Base-by-base conservation (phyloP, 2,329 filamentous ascomycete species). In the Emericellopsis cladophorae region DNA sequence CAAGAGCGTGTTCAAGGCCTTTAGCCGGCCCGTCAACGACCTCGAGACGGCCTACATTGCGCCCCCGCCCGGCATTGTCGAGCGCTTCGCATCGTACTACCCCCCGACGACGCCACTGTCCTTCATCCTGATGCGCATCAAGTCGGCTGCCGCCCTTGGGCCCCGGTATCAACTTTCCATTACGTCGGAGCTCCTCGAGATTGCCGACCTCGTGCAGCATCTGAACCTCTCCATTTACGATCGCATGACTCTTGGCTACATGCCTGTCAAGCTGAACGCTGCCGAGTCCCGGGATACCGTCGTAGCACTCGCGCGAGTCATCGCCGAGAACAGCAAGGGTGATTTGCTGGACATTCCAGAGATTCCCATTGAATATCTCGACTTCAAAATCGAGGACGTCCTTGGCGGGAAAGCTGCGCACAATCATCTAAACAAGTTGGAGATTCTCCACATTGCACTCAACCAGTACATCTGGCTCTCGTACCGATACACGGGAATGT, bases 401-500 rank as follows among this genome's bases (percentile, higher is more conserved):
- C 49, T 57, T 2, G 46, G 59, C 7, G 57, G 51, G 22, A 52
- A 62, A 1, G 60, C 0, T 56, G 56, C 1, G 56, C 59, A 12
- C 62, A 70, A 40, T 57, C 65, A 0, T 85, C 87, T 98, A 10
- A 65, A 67, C 41, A 61, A 68, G 8, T 66, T 96, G 16, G 92
- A 98, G 57, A 58, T 65, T 4, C 68, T 98, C 14, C 92, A 98
- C 63, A 84, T 85, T 51, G 70, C 77, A 23, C 66, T 98, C 31
- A 86, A 90, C 36, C 65, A 89, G 37, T 98, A 96, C 55, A 70
- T 94, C 2, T 98, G 92, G 92, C 69, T 98, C 14, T 90, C 84
- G 50, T 96, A 90, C 60, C 81, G 90, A 7, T 94, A 90, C 58
- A 70, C 78, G 4, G 84, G 85, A 38, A 71, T 93, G 39, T 94